A percentile compares a stretch with the other conserved stretches of the same genome.
phyloP scores from a whole-genome alignment of 1,284 basidiomycete genomes.

The Leccinum colubrinum region DNA sequence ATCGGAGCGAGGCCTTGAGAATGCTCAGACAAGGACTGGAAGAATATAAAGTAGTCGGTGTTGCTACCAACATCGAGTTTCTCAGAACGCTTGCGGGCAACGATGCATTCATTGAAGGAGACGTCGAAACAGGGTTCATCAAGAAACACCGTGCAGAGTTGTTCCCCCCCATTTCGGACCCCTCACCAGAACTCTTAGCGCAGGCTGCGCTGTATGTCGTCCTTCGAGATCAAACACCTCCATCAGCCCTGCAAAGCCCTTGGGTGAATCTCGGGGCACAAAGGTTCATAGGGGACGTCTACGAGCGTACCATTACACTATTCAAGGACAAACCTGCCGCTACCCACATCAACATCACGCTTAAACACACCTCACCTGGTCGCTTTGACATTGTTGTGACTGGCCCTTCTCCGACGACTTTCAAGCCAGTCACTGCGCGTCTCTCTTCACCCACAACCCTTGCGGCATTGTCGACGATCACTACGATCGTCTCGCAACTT shows the following conservation, averaged over 20 bases:
- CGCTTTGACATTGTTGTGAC: constrained; percentile 56
- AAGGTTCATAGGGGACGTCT: constrained; percentile 73
- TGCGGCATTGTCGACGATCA: constrained; percentile 43
- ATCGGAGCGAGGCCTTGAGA: constrained; percentile 84
- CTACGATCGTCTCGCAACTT: constrained; percentile 73
- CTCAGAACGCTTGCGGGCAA: constrained; percentile 77
- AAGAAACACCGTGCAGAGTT: constrained; percentile 80
- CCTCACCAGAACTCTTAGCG: constrained; percentile 64
- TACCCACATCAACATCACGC: constrained; percentile 42
- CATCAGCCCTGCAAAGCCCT: constrained; percentile 36
- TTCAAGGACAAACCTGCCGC: constrained; percentile 47
- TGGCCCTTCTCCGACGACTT: constrained; percentile 37
- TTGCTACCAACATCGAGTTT: constrained; percentile 91
- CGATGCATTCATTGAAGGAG: constrained; percentile 71
- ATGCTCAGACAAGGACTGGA: constrained; percentile 79
- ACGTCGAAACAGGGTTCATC: constrained; percentile 94
- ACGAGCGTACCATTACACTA: constrained; percentile 58
- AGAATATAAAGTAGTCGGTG: constrained; percentile 89
- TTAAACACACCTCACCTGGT: constrained; percentile 42
- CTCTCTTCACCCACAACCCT: constrained; percentile 54
- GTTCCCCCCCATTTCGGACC: constrained; percentile 61
- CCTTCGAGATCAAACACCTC: constrained; percentile 57
- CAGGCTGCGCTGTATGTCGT: constrained; percentile 77
- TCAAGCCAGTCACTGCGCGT: constrained; percentile 51
- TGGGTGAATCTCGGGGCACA: constrained; percentile 71